Evolutionary conservation across 805 yeast genomes (phyloP), one percentile per base, ranked within the genome.

Genomic region (Cyberlindnera maclurae): DNA sequence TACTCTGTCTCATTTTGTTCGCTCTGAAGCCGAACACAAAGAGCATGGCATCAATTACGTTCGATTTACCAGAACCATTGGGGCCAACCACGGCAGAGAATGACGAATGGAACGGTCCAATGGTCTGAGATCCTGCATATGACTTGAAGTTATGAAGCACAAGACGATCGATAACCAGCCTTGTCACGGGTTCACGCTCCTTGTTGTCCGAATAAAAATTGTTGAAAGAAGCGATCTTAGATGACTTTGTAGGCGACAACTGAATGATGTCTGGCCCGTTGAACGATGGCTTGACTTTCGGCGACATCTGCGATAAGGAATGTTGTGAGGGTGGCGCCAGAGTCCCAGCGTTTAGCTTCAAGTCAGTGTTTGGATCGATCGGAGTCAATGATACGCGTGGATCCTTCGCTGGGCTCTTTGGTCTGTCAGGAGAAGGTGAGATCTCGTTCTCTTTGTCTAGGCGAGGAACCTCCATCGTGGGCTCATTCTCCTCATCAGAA

Each of bases 21-120:
- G 98, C 97, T 42, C 97, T 70, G 63, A 93, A 93, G 0, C 99
- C 99, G 65, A 93, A 93, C 2, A 94, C 98, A 60, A 93, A 93
- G 26, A 94, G 71, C 70, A 93, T 78, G 5, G 97, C 87, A 59
- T 94, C 98, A 59, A 93, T 93, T 47, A 93, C 97, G 55, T 94
- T 93, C 12, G 97, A 89, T 62, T 93, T 93, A 3, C 99, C 99
- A 11, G 96, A 83, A 8, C 99, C 99, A 59, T 93, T 93, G 5
- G 98, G 98, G 0, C 99, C 99, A 12, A 93, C 97, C 10, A 93
- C 95, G 0, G 99, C 97, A 10, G 96, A 85, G 55, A 93, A 94
- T 5, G 94, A 86, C 28, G 89, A 64, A 52, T 93, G 83, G 60
- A 93, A 93, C 0, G 99, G 99, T 0, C 99, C 99, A 36, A 93